A percentile compares a stretch with the other conserved stretches of the same genome.
These are phyloP conservation scores for Magnolia changhungtana DNA, from an alignment of 164 flowering plant genomes.

Conservation along the genomic window DNA sequence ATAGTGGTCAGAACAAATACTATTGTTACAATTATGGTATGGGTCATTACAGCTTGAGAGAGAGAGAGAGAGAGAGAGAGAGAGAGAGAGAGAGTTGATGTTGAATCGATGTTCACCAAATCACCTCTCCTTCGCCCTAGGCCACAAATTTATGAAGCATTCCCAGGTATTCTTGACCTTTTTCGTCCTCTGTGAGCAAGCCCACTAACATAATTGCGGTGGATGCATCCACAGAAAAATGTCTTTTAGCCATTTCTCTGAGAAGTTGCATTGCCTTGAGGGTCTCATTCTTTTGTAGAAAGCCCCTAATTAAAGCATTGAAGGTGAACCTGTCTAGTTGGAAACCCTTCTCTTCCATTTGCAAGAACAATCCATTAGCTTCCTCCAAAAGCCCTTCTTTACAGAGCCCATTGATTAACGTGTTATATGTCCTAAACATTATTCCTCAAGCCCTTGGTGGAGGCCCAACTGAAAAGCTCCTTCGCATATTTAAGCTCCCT, in stretches of 20 bases:
- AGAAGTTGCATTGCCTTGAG: constrained; percentile 37
- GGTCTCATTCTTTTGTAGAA: constrained; percentile 23
- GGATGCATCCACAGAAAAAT: constrained; percentile 31
- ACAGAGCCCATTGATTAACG: constrained; percentile 2
- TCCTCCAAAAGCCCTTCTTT: constrained; percentile 2
- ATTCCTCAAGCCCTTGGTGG: neutral
- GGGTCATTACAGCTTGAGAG: no score
- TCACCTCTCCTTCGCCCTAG: neutral
- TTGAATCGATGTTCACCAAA: neutral
- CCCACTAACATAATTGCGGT: constrained; percentile 34
- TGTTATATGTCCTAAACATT: constrained; percentile 2
- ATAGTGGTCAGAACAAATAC: no score
- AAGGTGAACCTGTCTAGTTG: constrained; percentile 36
- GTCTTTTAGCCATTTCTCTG: constrained; percentile 38
- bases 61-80: no score
- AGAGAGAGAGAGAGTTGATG: no score
- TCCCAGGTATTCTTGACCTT: constrained; percentile 18
- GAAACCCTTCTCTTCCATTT: constrained; percentile 50
- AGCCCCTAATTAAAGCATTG: constrained; percentile 38
- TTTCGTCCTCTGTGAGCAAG: constrained; percentile 30
- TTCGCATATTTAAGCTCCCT: constrained; percentile 37
- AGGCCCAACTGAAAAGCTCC: constrained; percentile 29
- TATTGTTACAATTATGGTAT: no score
- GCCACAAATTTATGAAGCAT: constrained; percentile 36
- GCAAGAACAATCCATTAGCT: constrained; percentile 4